These are phyloP conservation scores for Diaporthe longicolla DNA, from an alignment of 2,329 filamentous ascomycete species.

Conservation along the genomic window DNA sequence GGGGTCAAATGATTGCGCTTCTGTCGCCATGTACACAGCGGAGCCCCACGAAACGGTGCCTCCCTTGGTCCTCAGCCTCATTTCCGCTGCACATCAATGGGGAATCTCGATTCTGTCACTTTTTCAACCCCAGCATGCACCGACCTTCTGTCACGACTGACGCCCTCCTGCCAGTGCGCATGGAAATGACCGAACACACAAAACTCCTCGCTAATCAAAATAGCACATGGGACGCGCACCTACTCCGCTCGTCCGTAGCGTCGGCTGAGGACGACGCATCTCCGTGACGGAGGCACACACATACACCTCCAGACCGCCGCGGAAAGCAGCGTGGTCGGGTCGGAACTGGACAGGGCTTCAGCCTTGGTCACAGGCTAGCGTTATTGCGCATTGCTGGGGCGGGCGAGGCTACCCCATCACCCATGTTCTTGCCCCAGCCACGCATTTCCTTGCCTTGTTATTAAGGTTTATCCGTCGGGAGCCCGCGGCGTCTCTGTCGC, in stretches of 20 bases:
- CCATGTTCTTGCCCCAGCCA: not conserved
- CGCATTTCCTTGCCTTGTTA: conserved; percentile 15
- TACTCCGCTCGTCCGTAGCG: conserved; percentile 25
- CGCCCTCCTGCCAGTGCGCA: conserved; percentile 22
- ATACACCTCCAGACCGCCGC: conserved; percentile 10
- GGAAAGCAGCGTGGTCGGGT: not conserved
- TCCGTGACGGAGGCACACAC: conserved; percentile 10
- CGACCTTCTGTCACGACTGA: conserved; percentile 27
- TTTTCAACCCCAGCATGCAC: conserved; percentile 2
- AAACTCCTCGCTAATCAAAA: conserved; percentile 40
- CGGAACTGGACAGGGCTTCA: conserved; percentile 20
- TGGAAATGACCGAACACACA: conserved; percentile 40
- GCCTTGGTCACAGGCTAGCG: conserved; percentile 6
- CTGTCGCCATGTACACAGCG: conserved; percentile 2
- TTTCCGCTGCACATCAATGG: conserved; percentile 25
- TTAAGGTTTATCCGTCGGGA: conserved; percentile 24
- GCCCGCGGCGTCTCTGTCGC: conserved; percentile 1
- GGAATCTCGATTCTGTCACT: conserved; percentile 15
- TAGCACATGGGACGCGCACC: not conserved
- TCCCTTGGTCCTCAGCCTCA: conserved; percentile 41
- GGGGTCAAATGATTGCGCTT: not conserved
- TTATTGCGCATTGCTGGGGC: conserved; percentile 24
- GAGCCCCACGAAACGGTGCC: conserved; percentile 27
- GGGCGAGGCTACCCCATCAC: not conserved
- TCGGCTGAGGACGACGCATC: conserved; percentile 24